These are phyloP conservation scores for Amanita phalloides DNA, from an alignment of 768 basidiomycete species.

Conservation along the genomic window DNA sequence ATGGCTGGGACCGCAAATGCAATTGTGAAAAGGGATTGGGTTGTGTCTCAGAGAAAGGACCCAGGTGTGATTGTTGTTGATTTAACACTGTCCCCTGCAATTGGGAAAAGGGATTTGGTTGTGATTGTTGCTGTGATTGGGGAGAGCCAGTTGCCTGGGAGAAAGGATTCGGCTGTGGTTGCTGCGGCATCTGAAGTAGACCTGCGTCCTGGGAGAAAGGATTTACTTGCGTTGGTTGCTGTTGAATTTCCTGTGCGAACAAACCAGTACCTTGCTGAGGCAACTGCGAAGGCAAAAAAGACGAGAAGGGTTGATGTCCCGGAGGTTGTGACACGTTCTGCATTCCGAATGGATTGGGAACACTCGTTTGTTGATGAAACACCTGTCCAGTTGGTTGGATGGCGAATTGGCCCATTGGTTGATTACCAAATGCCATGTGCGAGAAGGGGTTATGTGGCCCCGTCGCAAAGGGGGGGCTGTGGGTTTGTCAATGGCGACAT, in stretches of 20 bases:
- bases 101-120: background rate
- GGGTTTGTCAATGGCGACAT: background rate
- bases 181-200: background rate
- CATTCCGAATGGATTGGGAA: constrained; percentile 39
- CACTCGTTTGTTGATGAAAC: constrained; percentile 33
- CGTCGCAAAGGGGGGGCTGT: background rate
- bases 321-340: constrained; percentile 23
- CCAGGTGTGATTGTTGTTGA: constrained; percentile 8
- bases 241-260: no score
- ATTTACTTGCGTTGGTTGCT: no score
- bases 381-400: constrained; percentile 52
- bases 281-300: constrained; percentile 21
- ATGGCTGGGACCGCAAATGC: constrained; percentile 16
- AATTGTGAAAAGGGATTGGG: constrained; percentile 17
- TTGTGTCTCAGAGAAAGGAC: constrained; percentile 12
- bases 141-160: background rate
- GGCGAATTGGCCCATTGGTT: constrained; percentile 30
- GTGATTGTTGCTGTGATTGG: background rate
- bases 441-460: constrained; percentile 71
- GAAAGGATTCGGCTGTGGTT: background rate
- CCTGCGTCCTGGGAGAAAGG: background rate
- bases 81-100: constrained; percentile 37
- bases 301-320: constrained; percentile 40
- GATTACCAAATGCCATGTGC: constrained; percentile 43
- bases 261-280: constrained; percentile 30